Evolutionary conservation across 441 rosid genomes (phyloP).

Genomic region (Pelargonium myrrhifolium): DNA sequence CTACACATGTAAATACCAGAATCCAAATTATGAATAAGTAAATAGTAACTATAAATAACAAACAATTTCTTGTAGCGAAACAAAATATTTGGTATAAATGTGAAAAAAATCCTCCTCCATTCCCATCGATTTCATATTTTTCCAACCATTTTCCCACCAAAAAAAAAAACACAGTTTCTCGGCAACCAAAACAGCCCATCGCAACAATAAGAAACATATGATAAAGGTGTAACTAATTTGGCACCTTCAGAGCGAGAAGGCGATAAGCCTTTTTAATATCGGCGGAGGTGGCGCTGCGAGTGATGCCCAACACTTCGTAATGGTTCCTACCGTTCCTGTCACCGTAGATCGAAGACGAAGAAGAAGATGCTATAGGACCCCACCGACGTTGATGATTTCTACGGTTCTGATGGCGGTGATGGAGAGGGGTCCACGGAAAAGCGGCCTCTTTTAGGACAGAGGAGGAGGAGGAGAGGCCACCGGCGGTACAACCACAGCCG

Average conservation of each 20-base stretch:
- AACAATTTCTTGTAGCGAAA: too few relatives aligned
- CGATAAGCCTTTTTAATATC: slow-evolving; percentile 39
- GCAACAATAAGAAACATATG: background rate
- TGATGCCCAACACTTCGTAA: slow-evolving; percentile 53
- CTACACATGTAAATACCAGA: background rate
- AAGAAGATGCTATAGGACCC: slow-evolving; percentile 28
- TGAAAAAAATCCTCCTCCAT: too few relatives aligned
- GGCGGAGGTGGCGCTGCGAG: slow-evolving; percentile 41
- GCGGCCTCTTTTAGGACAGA: too few relatives aligned
- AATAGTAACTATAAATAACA: background rate
- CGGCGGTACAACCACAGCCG: slow-evolving; percentile 21
- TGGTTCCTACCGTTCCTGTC: slow-evolving; percentile 43
- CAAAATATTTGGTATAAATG: too few relatives aligned
- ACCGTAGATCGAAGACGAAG: slow-evolving; percentile 26
- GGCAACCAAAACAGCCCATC: background rate
- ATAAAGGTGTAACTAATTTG: background rate
- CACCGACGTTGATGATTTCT: background rate
- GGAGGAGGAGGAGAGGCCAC: too few relatives aligned
- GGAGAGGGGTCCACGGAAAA: background rate
- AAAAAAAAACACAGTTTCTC: background rate
- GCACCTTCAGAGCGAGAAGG: background rate
- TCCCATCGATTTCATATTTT: too few relatives aligned
- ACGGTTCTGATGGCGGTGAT: background rate
- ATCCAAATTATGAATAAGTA: background rate
- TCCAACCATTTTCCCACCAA: background rate